These are phyloP conservation scores for Hericium alpestre DNA, from an alignment of 768 basidiomycete genomes.

Conservation along the genomic window DNA sequence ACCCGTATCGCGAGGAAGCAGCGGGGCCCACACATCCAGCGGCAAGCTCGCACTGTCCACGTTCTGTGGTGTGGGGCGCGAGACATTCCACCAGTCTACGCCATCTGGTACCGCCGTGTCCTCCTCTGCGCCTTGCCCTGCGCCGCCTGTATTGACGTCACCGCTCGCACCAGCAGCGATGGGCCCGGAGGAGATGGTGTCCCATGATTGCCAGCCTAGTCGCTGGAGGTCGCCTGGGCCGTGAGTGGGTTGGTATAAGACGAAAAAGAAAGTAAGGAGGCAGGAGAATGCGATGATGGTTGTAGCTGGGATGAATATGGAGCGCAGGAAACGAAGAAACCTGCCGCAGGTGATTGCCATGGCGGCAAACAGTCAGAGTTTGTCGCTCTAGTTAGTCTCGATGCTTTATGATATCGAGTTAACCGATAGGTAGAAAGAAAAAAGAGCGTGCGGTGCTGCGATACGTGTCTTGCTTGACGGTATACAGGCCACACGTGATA, in stretches of 20 bases:
- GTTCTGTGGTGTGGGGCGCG: constrained; percentile 22
- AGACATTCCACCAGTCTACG: constrained; percentile 67
- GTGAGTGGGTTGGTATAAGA: constrained; percentile 69
- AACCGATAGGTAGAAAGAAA: too few relatives aligned
- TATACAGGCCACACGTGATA: too few relatives aligned
- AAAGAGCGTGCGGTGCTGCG: too few relatives aligned
- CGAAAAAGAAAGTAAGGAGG: constrained; percentile 65
- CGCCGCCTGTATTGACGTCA: constrained; percentile 1
- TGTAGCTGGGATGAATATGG: constrained; percentile 47
- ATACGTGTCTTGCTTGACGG: too few relatives aligned
- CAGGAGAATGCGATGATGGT: constrained; percentile 57
- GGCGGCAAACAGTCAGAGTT: background rate
- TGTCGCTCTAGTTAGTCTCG: too few relatives aligned
- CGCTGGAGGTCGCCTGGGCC: constrained; percentile 63
- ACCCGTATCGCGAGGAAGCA: constrained; percentile 68
- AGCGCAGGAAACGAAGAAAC: constrained; percentile 40
- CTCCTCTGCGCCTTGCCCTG: background rate
- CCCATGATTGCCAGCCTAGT: constrained; percentile 89
- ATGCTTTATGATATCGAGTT: too few relatives aligned
- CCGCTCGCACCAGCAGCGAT: constrained; percentile 14
- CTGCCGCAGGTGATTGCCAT: constrained; percentile 22
- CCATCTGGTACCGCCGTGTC: constrained; percentile 14
- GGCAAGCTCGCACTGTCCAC: constrained; percentile 63
- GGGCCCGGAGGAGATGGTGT: constrained; percentile 34
- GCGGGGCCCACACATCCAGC: constrained; percentile 68